phyloP scores from a whole-genome alignment of 345 rosid species.

The Populus simonii region DNA sequence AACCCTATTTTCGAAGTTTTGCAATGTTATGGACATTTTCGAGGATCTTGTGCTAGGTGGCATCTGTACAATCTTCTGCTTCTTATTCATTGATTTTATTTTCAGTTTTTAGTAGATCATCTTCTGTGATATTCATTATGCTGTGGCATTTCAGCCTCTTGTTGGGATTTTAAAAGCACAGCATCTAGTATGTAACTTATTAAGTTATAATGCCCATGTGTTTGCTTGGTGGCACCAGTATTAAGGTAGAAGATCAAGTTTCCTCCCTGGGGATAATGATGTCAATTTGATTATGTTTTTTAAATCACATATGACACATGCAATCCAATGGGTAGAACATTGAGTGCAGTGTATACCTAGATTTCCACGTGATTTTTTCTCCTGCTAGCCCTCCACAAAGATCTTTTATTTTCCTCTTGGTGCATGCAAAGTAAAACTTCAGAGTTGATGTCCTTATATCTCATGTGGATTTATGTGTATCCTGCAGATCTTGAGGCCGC shows the following conservation, averaged over 20 bases:
- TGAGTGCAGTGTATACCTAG: not conserved
- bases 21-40: not conserved
- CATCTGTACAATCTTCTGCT: not conserved
- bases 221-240: not conserved
- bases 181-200: not conserved
- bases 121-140: not conserved
- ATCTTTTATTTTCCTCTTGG: not conserved
- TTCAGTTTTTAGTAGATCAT: not conserved
- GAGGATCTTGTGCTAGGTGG: not conserved
- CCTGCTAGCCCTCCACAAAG: not conserved
- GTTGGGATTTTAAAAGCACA: not conserved
- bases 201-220: not conserved
- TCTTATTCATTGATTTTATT: not conserved
- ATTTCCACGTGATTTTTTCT: not conserved
- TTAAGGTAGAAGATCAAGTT: not conserved
- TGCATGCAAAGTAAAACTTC: not conserved
- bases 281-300: not conserved
- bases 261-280: not conserved
- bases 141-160: not conserved
- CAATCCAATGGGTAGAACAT: not conserved
- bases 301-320: not conserved
- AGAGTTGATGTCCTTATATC: not conserved
- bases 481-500: conserved; percentile 70
- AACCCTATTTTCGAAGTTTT: too few species aligned
- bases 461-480: conserved; percentile 15